Evolutionary conservation across 1,139 yeast species (phyloP).

Genomic region (Diutina sp.): DNA sequence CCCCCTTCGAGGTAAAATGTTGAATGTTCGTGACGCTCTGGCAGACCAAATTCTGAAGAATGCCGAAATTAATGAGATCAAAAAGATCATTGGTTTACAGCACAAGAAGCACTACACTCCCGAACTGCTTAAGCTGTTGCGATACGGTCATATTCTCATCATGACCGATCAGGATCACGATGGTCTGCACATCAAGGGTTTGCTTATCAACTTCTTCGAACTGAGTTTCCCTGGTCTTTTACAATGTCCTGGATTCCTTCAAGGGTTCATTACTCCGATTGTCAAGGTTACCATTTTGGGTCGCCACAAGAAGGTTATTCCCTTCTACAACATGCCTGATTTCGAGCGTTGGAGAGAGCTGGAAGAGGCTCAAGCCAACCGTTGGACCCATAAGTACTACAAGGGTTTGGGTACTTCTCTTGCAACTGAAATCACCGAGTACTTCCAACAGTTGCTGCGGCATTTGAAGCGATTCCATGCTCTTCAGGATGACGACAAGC

Average conservation of each 20-base stretch:
- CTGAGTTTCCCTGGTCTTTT: slow-evolving; percentile 90
- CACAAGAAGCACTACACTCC: slow-evolving; percentile 68
- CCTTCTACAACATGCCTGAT: slow-evolving; percentile 94
- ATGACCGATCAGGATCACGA: slow-evolving; percentile 99
- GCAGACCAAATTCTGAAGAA: slow-evolving; percentile 89
- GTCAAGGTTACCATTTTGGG: slow-evolving; percentile 74
- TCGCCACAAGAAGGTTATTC: slow-evolving; percentile 46
- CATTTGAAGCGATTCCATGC: slow-evolving; percentile 84
- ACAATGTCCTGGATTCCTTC: slow-evolving; percentile 80
- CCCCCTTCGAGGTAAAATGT: slow-evolving; percentile 88
- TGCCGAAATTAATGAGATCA: slow-evolving; percentile 88
- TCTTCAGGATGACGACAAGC: slow-evolving; percentile 67
- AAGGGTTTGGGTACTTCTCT: slow-evolving; percentile 98
- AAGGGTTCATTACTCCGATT: slow-evolving; percentile 94
- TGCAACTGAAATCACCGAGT: slow-evolving; percentile 72
- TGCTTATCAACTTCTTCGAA: slow-evolving; percentile 85
- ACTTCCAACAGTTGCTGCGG: slow-evolving; percentile 72
- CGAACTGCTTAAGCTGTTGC: slow-evolving; percentile 55
- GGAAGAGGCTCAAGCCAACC: slow-evolving; percentile 51
- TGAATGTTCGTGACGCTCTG: slow-evolving; percentile 93
- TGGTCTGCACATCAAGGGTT: slow-evolving; percentile 96
- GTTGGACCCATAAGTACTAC: slow-evolving; percentile 92
- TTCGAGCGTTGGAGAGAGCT: slow-evolving; percentile 87
- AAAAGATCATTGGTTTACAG: slow-evolving; percentile 90
- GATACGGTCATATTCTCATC: slow-evolving; percentile 96